Evolutionary conservation across 139 green algal species (phyloP), one percentile per base, ranked within the genome.

Genomic region (Chlamydomonas schloesseri): DNA sequence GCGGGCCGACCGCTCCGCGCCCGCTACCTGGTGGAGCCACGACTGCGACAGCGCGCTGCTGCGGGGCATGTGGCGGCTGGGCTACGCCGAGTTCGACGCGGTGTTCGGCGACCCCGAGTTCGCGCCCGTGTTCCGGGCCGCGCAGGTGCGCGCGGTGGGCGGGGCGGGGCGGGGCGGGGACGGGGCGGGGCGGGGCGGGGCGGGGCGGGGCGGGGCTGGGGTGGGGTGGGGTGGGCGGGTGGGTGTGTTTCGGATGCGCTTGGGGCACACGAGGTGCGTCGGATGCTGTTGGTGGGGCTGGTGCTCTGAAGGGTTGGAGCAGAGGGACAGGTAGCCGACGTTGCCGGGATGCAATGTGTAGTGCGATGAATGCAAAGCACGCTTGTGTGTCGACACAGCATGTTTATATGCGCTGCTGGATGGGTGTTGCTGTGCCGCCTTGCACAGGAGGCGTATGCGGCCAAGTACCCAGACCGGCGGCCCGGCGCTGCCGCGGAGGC

Each of bases 31-130:
- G 81, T 87, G 81, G 81, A 69, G 28, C 34, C 8, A 28, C 21
- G 81, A 87, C 28, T 87, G 81, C 81, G 81, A 87, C 68, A 11
- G 73, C 69, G 81, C 81, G 69, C 81, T 87, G 69, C 26, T 87
- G 55, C 34, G 55, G 0, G 81, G 81, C 29, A 71, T 87, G 81
- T 47, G 47, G 26, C 53, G 69, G 24, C 24, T 28, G 9, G 81
- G 81, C 34, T 87, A 87, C 81, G 55, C n/a, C 53, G 69, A 87
- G 68, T 87, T 72, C 55, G 81, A 87, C 18, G 81, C 53, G 1
- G 55, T 87, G 31, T 87, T 87, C 28, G 46, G 34, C 14, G 81
- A 87, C 37, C 53, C 81, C 53, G 69, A 79, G 33, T 36, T 71
- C 6, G 50, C 64, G 50, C 69, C 81, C n/a, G 37, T 79, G 26